Evolutionary conservation across 208 protist genomes (phyloP).

Genomic region (Acanthamoeba royreba): DNA sequence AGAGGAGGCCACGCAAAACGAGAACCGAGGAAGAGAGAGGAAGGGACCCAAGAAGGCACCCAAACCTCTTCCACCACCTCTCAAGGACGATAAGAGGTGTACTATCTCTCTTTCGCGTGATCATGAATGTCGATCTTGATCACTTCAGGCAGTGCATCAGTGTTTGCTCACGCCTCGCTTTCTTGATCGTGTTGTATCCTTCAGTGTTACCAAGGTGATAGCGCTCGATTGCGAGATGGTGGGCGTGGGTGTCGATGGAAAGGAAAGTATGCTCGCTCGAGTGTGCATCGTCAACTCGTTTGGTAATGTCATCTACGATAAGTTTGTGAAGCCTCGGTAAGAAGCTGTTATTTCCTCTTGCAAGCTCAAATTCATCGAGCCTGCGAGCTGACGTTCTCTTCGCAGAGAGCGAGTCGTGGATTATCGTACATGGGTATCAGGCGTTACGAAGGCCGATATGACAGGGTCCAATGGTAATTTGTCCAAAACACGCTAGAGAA

Average conservation of each 20-base stretch:
- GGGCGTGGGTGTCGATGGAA: conserved; percentile 48
- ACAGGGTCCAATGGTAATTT: not conserved
- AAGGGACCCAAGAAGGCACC: not conserved
- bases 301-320: conserved; percentile 53
- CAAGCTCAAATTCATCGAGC: not conserved
- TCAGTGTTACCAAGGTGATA: conserved; percentile 43
- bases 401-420: conserved; percentile 33
- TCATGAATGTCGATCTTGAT: too few relatives aligned
- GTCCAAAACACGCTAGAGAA: too few relatives aligned
- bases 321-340: conserved; percentile 55
- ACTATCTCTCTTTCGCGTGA: too few relatives aligned
- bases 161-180: too few relatives aligned
- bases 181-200: not conserved
- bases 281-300: conserved; percentile 54
- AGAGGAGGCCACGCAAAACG: not conserved
- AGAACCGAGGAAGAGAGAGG: not conserved
- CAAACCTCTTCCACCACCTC: not conserved
- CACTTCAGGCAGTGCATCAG: too few relatives aligned
- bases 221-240: conserved; percentile 76
- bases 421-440: conserved; percentile 44
- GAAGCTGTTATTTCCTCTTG: not conserved
- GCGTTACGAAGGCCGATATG: conserved; percentile 33
- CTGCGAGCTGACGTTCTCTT: not conserved
- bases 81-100: not conserved
- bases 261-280: conserved; percentile 44